Evolutionary conservation across 768 basidiomycete species (phyloP), one percentile per base, ranked within the genome.

Genomic region (Xerocomus brunneocitrinus): DNA sequence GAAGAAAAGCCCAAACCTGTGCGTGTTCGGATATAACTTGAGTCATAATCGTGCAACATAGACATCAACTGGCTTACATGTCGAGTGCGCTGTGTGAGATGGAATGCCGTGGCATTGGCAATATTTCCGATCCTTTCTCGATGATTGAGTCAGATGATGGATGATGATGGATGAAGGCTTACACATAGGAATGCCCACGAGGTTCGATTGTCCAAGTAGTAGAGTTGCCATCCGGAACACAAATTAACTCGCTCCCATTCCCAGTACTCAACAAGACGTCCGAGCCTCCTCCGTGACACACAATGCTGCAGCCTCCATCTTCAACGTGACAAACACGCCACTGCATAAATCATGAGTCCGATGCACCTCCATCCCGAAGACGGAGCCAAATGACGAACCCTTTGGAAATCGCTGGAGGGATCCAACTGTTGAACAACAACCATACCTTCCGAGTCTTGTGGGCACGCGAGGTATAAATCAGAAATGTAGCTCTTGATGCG

Each of bases 41-140:
- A 50, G 35, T 16, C 1, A 24, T 4, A 5, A 28, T 3, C 14
- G 16, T 16, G 8, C 8, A n/a, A 5, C 24, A 4, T 40, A 16
- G 6, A 48, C 10, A 30, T 30, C 9, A 43, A 50, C 22, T 24
- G 5, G 16, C 57, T 52, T 28, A 56, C 57, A 27, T 8, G 49
- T n/a, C 16, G 49, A 12, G 40, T 30, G 5, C 49, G 40, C 8
- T 32, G 38, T 41, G 39, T n/a, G 12, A 41, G 24, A 14, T 58
- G 34, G 28, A 58, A 38, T 3, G 48, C 51, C 8, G 32, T 58
- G 10, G 57, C 55, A 8, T 47, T 45, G 12, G 4, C 51, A 41
- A 48, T 40, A 32, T 53, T 51, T 42, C 55, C 57, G n/a, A 58
- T 27, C 40, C 49, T 50, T 5, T n/a, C 12, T 24, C 2, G 8